Conservation (phyloP, 495 filamentous ascomycete genomes). For the Penicillium ochrochloron region DNA sequence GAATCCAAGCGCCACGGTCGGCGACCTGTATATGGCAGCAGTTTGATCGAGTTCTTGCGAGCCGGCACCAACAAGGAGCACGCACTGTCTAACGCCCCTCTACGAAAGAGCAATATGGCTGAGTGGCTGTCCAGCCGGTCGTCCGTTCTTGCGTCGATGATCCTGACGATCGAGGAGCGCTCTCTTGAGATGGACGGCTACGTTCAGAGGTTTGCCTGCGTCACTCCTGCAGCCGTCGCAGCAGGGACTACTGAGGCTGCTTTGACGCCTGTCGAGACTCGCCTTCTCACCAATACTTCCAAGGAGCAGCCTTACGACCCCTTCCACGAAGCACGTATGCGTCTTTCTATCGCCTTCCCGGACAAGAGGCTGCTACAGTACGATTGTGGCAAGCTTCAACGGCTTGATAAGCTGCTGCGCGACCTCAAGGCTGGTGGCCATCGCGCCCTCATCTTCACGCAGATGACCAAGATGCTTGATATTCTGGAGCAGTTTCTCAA, state of each 20-base stretch:
- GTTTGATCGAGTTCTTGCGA: conserved; percentile 71
- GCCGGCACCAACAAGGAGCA: conserved; percentile 58
- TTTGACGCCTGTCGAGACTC: conserved; percentile 66
- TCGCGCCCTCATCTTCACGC: conserved; percentile 95
- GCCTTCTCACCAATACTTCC: conserved; percentile 53
- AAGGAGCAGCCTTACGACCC: conserved; percentile 71
- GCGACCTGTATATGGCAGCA: conserved; percentile 78
- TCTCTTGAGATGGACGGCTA: conserved; percentile 69
- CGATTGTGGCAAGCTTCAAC: conserved; percentile 96
- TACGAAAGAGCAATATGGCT: conserved; percentile 53
- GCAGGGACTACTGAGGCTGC: conserved; percentile 72
- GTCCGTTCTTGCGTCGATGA: conserved; percentile 69
- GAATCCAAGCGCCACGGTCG: conserved; percentile 82
- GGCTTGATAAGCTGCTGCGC: conserved; percentile 83
- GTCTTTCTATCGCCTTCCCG: conserved; percentile 93
- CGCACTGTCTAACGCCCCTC: conserved; percentile 43
- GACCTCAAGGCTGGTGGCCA: conserved; percentile 88
- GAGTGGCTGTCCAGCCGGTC: conserved; percentile 78
- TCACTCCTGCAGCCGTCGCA: conserved; percentile 86
- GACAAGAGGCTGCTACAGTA: conserved; percentile 95
- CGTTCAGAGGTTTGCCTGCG: conserved; percentile 87
- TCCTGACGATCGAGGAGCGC: conserved; percentile 73
- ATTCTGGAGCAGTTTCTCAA: conserved; percentile 98
- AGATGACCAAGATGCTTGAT: conserved; percentile 99
- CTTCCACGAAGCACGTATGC: conserved; percentile 93